phyloP scores from a whole-genome alignment of 2,329 filamentous ascomycete species.

The Raffaelea ambrosiae region DNA sequence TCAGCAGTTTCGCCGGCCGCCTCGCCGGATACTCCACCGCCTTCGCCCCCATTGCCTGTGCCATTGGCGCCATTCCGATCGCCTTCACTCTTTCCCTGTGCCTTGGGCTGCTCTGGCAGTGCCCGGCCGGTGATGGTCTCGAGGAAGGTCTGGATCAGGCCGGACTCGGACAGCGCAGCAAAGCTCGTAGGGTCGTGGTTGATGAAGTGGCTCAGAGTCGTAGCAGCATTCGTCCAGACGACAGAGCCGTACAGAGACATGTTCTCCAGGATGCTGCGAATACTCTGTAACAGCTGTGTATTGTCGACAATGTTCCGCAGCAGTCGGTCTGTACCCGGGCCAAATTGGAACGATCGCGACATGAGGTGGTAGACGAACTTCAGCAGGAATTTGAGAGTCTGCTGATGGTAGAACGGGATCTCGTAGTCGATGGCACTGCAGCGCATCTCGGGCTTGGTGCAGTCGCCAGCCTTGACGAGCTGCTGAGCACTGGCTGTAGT shows the following conservation, averaged over 20 bases:
- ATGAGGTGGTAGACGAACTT: constrained; percentile 97
- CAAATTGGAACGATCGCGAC: constrained; percentile 58
- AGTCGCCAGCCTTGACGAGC: constrained; percentile 57
- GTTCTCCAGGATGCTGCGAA: constrained; percentile 76
- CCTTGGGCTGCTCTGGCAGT: constrained; percentile 19
- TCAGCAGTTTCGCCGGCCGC: no score
- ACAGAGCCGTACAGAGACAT: constrained; percentile 76
- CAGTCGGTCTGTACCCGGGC: constrained; percentile 71
- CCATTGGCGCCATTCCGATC: no score
- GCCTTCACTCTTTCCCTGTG: not conserved
- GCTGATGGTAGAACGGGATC: constrained; percentile 87
- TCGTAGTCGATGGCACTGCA: constrained; percentile 86
- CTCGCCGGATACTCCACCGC: no score
- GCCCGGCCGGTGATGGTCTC: constrained; percentile 62
- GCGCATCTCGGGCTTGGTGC: constrained; percentile 60
- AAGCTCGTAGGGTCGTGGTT: constrained; percentile 99
- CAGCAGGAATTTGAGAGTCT: constrained; percentile 85
- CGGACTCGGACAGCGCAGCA: constrained; percentile 88
- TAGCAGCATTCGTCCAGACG: constrained; percentile 92
- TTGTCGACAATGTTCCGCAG: constrained; percentile 93
- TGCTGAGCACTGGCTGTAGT: constrained; percentile 65
- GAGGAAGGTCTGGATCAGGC: constrained; percentile 77
- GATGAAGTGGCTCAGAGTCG: constrained; percentile 89
- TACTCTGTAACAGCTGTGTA: constrained; percentile 67
- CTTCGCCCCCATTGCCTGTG: no score